A percentile compares a stretch with the other conserved stretches of the same genome.
phyloP scores from a whole-genome alignment of 1,284 basidiomycete genomes.

The Rhodotorula mucilaginosa region DNA sequence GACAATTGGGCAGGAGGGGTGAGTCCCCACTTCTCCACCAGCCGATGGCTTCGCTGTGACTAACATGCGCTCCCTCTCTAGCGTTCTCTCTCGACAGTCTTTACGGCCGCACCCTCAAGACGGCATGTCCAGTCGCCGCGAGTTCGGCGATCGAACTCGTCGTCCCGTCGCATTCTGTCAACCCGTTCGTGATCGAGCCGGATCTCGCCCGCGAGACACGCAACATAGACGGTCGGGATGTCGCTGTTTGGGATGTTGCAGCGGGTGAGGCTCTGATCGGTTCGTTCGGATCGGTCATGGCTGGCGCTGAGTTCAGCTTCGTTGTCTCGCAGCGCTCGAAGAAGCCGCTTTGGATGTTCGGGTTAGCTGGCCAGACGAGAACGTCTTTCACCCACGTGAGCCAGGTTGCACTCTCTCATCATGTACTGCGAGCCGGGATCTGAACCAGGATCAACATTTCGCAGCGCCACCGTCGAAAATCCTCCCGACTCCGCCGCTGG shows the following conservation, averaged over 20 bases:
- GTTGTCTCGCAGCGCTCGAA: constrained; percentile 12
- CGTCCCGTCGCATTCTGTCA: constrained; percentile 29
- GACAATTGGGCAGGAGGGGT: constrained; percentile 59
- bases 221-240: neutral
- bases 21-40: constrained; percentile 26
- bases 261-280: constrained; percentile 1
- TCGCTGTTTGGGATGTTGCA: constrained; percentile 26
- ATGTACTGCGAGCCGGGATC: too few relatives aligned
- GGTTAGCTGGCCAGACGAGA: constrained; percentile 52
- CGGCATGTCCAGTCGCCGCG: constrained; percentile 56
- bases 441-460: neutral
- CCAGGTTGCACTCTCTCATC: neutral
- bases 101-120: constrained; percentile 66
- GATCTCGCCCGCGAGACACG: neutral
- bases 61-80: constrained; percentile 44
- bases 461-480: constrained; percentile 1
- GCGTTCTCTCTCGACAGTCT: constrained; percentile 76
- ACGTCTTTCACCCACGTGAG: constrained; percentile 51
- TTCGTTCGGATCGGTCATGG: too few relatives aligned
- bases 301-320: neutral
- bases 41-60: too few relatives aligned
- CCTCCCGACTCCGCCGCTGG: constrained; percentile 12
- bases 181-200: constrained; percentile 32
- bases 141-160: constrained; percentile 52
- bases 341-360: constrained; percentile 37